These are phyloP conservation scores for Fusarium verrucosum DNA, from an alignment of 2,329 filamentous ascomycete genomes.

Conservation along the genomic window DNA sequence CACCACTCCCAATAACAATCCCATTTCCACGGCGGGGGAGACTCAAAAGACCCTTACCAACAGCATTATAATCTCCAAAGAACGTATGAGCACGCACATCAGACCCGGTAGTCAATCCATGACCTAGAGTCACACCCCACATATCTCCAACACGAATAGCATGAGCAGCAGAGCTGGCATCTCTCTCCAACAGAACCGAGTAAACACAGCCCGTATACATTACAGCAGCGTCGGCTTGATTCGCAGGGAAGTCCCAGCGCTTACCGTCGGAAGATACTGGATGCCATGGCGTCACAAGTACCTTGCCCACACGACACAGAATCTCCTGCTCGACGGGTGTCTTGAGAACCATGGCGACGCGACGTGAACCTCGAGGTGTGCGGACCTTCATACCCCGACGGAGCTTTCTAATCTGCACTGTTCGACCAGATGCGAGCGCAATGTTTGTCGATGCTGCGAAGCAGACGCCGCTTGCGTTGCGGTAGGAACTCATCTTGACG, in stretches of 20 bases:
- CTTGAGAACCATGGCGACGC: slow-evolving; percentile 61
- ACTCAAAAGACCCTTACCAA: slow-evolving; percentile 52
- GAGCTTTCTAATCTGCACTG: slow-evolving; percentile 55
- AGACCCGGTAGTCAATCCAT: slow-evolving; percentile 56
- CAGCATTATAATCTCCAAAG: slow-evolving; percentile 61
- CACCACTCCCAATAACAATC: slow-evolving; percentile 55
- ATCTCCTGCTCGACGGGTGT: slow-evolving; percentile 53
- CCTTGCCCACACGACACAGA: slow-evolving; percentile 57
- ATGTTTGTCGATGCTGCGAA: slow-evolving; percentile 63
- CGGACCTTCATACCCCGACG: slow-evolving; percentile 57
- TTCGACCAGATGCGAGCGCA: slow-evolving; percentile 53
- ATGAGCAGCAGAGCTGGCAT: slow-evolving; percentile 57
- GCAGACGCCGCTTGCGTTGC: slow-evolving; percentile 55
- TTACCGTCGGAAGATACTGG: slow-evolving; percentile 56
- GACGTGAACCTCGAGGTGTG: slow-evolving; percentile 60
- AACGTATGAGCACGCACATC: slow-evolving; percentile 61
- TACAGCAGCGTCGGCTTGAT: slow-evolving; percentile 47
- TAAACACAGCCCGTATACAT: slow-evolving; percentile 63
- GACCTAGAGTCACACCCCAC: slow-evolving; percentile 68
- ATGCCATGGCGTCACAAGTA: slow-evolving; percentile 69
- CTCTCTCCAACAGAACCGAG: slow-evolving; percentile 64
- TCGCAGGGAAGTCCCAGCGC: slow-evolving; percentile 59
- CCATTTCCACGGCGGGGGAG: slow-evolving; percentile 52
- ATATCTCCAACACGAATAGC: slow-evolving; percentile 57
- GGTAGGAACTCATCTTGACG: slow-evolving; percentile 57